A percentile compares a stretch with the other conserved stretches of the same genome.
Conservation (phyloP, 768 basidiomycete genomes). For the Tylopilus felleus region DNA sequence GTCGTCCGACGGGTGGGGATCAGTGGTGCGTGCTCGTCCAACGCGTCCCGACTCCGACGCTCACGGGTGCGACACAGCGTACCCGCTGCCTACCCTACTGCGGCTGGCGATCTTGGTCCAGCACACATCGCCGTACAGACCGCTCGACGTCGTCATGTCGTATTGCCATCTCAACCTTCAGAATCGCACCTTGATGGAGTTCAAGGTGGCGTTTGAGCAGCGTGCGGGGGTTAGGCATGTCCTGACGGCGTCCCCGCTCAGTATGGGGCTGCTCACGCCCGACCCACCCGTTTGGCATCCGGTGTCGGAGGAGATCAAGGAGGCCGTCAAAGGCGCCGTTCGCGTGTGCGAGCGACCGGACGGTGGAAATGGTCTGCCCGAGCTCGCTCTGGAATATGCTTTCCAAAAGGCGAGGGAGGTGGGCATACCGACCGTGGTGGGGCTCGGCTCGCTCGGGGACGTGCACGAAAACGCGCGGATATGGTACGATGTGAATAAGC, state of each 20-base stretch:
- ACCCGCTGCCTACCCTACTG: slow-evolving; percentile 78
- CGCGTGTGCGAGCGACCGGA: slow-evolving; percentile 34
- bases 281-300: slow-evolving; percentile 73
- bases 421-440: slow-evolving; percentile 64
- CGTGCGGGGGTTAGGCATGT: slow-evolving; percentile 69
- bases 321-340: slow-evolving; percentile 40
- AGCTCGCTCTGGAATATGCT: slow-evolving; percentile 73
- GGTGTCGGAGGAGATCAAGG: slow-evolving; percentile 50
- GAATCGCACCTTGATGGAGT: slow-evolving; percentile 57
- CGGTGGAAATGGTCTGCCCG: slow-evolving; percentile 43
- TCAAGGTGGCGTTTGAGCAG: slow-evolving; percentile 50
- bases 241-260: slow-evolving; percentile 76
- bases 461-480: slow-evolving; percentile 70
- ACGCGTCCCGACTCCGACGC: background rate
- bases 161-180: slow-evolving; percentile 82
- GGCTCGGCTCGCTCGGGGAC: slow-evolving; percentile 65
- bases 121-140: slow-evolving; percentile 61
- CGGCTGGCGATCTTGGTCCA: slow-evolving; percentile 75
- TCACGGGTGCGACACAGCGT: slow-evolving; percentile 43
- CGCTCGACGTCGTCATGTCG: slow-evolving; percentile 75
- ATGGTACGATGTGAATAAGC: slow-evolving; percentile 59
- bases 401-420: slow-evolving; percentile 45
- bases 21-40: slow-evolving; percentile 48
- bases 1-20: slow-evolving; percentile 73
- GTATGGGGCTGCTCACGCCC: slow-evolving; percentile 74